phyloP scores from a whole-genome alignment of 2,329 filamentous ascomycete species.

The Epichloe gansuensis region DNA sequence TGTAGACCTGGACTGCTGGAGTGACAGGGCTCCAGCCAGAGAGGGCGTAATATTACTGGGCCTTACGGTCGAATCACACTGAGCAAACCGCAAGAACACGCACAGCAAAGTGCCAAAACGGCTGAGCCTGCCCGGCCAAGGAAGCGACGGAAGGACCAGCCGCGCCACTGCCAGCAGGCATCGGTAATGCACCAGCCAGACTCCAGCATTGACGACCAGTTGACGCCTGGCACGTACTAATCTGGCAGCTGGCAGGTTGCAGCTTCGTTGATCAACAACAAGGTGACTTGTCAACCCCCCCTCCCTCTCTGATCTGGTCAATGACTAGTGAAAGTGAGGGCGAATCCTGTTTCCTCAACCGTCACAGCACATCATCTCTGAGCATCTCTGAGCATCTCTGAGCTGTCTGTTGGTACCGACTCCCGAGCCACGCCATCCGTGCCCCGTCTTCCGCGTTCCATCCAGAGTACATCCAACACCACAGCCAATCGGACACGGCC shows the following conservation, averaged over 20 bases:
- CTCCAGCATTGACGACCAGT: neutral
- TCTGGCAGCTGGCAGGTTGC: neutral
- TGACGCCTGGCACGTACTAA: neutral
- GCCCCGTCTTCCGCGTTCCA: neutral
- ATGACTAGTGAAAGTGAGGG: no score
- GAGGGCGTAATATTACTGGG: no score
- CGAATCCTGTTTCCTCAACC: no score
- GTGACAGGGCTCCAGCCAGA: no score
- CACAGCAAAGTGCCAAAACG: neutral
- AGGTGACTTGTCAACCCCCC: neutral
- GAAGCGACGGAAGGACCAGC: neutral
- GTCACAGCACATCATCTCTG: neutral
- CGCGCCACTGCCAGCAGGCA: neutral
- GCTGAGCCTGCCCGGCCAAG: no score
- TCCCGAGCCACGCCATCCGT: neutral
- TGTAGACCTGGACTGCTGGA: no score
- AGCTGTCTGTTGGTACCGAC: neutral
- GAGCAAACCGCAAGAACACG: neutral
- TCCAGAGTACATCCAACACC: neutral
- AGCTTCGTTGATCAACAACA: neutral
- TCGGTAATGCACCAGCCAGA: neutral
- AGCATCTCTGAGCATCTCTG: no score
- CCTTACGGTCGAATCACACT: no score
- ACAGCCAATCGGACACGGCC: neutral
- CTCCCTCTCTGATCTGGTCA: neutral